Evolutionary conservation across 345 rosid genomes (phyloP), one percentile per base, ranked within the genome.

Genomic region (Lepidium africanum): DNA sequence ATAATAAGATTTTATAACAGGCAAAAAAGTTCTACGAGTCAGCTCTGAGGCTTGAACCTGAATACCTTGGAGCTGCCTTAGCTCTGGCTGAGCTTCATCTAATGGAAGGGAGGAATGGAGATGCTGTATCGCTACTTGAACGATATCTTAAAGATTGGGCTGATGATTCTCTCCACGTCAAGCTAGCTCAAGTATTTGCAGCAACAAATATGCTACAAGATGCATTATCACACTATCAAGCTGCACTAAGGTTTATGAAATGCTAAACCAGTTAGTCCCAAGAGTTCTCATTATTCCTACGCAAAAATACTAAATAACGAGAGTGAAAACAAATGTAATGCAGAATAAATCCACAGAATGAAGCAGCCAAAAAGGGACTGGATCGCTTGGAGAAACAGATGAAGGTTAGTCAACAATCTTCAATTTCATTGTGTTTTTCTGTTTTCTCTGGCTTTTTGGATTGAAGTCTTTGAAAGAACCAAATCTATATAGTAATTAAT

Each of bases 1-100:
- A 9, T 59, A 43, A 59, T n/a, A 27, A 33, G 67, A 32, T 53
- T 41, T 50, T 59, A 59, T 49, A 41, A 80, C 84, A 94, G 97
- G 99, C 96, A 16, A 94, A 94, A 68, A 94, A 87, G 78, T 89
- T 94, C 73, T 94, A 89, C 12, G 99, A 94, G 78, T 94, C 99
- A 42, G 89, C 96, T 12, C 85, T 94, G 72, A 83, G 97, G 76
- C 86, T 91, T 43, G 97, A 94, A 82, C 95, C 97, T 49, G 92
- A 96, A 56, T 91, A 82, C 79, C 96, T 94, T 53, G 99, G 96
- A 71, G 99, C 96, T 43, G 97, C 96, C 51, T 79, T 94, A 76
- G 99, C 97, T 64, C 76, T 94, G 64, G 99, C 99, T 9, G 99
- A 94, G 73, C 90, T 94, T 27, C 96, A 94, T 74, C 81, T 85